phyloP scores from a whole-genome alignment of 306 rosid species.

The Cicer arietinum region DNA sequence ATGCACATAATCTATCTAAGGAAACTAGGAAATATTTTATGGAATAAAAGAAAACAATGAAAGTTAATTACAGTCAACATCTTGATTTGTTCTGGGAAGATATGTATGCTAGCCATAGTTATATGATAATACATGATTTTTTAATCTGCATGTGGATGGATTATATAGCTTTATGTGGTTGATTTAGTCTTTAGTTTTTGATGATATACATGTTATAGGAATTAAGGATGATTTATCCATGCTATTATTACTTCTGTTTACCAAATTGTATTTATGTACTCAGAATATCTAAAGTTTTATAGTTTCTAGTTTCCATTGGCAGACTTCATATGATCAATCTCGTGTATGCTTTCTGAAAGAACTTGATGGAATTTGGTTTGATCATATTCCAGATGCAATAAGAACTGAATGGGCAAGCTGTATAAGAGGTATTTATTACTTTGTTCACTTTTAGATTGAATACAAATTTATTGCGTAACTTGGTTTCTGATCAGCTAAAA shows the following conservation, averaged over 20 bases:
- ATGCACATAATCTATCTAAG: background rate
- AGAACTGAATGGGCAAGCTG: constrained; percentile 73
- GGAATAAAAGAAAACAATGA: constrained; percentile 9
- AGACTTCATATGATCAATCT: constrained; percentile 74
- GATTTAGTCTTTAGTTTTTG: constrained; percentile 23
- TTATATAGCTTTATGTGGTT: background rate
- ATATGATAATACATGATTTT: background rate
- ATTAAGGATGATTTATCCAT: constrained; percentile 24
- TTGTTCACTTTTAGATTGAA: constrained; percentile 36
- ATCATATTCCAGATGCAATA: constrained; percentile 70
- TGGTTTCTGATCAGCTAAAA: constrained; percentile 35
- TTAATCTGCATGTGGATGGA: background rate
- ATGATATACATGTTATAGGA: constrained; percentile 9
- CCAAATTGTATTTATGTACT: constrained; percentile 37
- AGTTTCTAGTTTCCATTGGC: constrained; percentile 71
- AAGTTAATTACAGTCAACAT: background rate
- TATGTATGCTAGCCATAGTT: constrained; percentile 8
- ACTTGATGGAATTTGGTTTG: constrained; percentile 83
- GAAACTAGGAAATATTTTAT: background rate
- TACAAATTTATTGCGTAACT: constrained; percentile 25
- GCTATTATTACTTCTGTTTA: constrained; percentile 18
- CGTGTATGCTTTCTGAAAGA: constrained; percentile 59
- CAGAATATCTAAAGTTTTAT: constrained; percentile 73
- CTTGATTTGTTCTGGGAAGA: constrained; percentile 13
- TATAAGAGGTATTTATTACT: constrained; percentile 58